These are phyloP conservation scores for Acorus calamus DNA, from an alignment of 106 monocot species.

Conservation along the genomic window DNA sequence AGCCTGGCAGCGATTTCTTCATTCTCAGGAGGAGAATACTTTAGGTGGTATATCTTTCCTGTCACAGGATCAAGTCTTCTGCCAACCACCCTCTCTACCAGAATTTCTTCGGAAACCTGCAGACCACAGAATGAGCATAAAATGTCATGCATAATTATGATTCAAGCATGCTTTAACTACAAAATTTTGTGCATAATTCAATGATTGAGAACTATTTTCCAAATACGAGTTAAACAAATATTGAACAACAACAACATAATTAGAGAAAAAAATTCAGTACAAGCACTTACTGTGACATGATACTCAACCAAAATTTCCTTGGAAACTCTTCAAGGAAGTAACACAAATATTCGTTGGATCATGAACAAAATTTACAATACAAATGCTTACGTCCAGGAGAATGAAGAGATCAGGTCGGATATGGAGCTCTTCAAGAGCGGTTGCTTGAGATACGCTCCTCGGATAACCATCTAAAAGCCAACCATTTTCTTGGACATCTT, in stretches of 20 bases:
- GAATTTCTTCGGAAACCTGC: conserved; percentile 67
- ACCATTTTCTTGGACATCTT: conserved; percentile 81
- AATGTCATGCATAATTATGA: neutral
- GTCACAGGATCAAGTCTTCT: conserved; percentile 92
- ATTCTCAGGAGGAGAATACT: conserved; percentile 93
- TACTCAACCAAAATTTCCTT: too few species aligned
- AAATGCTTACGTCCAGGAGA: conserved; percentile 71
- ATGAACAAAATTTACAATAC: neutral
- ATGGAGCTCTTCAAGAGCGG: conserved; percentile 66
- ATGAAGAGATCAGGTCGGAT: conserved; percentile 90
- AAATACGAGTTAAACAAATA: neutral
- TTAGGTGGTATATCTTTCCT: conserved; percentile 91
- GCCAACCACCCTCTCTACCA: conserved; percentile 89
- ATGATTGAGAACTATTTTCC: neutral
- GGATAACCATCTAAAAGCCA: conserved; percentile 98
- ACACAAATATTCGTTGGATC: too few species aligned
- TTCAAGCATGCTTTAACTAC: neutral
- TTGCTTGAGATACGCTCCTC: conserved; percentile 84
- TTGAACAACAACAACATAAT: neutral
- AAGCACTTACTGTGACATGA: too few species aligned
- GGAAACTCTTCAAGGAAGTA: too few species aligned
- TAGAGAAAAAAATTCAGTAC: neutral
- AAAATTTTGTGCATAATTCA: neutral
- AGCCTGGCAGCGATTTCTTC: conserved; percentile 91
- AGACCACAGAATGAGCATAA: neutral